Base-by-base conservation (phyloP, 495 filamentous ascomycete genomes). In the Tetracladium marchalianum region DNA sequence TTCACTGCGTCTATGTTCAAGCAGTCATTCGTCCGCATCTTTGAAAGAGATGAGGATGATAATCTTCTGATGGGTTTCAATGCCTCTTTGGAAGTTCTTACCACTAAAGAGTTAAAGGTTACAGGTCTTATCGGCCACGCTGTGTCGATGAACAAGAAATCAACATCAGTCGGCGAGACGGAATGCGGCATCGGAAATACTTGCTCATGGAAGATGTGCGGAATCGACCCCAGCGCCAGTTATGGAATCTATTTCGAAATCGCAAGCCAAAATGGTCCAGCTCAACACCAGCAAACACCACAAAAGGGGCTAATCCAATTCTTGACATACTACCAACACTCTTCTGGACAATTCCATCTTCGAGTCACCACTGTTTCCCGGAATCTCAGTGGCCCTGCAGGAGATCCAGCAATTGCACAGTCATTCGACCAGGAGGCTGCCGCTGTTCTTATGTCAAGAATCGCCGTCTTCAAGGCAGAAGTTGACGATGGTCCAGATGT, bases 1-100 rank as follows among this genome's bases (percentile, higher is more conserved):
- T 99, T 99, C 63, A 99, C 93, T 4, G 92, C 93, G 5, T 97
- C 93, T 40, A 96, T 97, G 78, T 99, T 97, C 75, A 97, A 95
- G 72, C 93, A 99, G 62, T 96, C 90, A 8, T 99, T 99, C 58
- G 81, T 95, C 47, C 83, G 93, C 22, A 81, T 99, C 22, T 99
- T 99, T 59, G 92, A 99, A 61, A 95, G 94, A 66, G 93, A 99
- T 61, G 87, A 68, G 2, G 81, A 90, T 49, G 93, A 96, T 52
- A 93, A 95, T 60, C 74, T 99, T 11, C 63, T 96, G 15, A 97
- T 99, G 93, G 93, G 89, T 31, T 99, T 99, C 66, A 99, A 99
- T 61, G 93, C 93, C 32, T 88, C 87, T 10, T 74, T 99, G 22
- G 93, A 99, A 63, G 92, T 97, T 31, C 70, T 99, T 27, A 97